Percentiles rank a stretch among this genome's conserved stretches.
Conservation (phyloP, 2,329 filamentous ascomycete genomes). For the Aureobasidium sp. region DNA sequence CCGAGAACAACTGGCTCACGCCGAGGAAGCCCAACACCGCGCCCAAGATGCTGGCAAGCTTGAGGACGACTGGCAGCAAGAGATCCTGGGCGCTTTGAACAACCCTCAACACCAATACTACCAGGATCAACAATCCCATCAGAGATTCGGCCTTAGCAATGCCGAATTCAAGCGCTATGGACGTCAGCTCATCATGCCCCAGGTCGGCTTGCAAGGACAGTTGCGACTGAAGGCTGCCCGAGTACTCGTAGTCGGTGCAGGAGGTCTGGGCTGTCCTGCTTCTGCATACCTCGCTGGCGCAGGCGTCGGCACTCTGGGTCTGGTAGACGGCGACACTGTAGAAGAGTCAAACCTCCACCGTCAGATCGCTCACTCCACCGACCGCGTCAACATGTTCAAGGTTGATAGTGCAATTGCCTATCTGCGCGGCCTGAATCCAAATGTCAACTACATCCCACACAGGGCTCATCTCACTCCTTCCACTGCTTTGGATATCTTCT, state of each 20-base stretch:
- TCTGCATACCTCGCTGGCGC: constrained; percentile 88
- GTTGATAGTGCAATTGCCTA: constrained; percentile 60
- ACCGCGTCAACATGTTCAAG: constrained; percentile 66
- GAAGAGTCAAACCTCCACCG: constrained; percentile 89
- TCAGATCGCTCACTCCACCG: constrained; percentile 73
- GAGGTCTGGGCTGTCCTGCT: constrained; percentile 86
- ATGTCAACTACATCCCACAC: constrained; percentile 58
- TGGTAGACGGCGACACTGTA: constrained; percentile 83
- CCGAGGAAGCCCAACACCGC: constrained; percentile 31
- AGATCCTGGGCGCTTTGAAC: constrained; percentile 31
- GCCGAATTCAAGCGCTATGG: constrained; percentile 84
- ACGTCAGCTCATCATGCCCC: constrained; percentile 80
- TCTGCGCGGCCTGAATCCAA: constrained; percentile 56
- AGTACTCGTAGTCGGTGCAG: constrained; percentile 78
- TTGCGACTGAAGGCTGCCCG: constrained; percentile 61
- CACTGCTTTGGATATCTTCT: constrained; percentile 61
- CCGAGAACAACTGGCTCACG: constrained; percentile 36
- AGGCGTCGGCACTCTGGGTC: constrained; percentile 73
- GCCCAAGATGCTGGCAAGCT: constrained; percentile 15
- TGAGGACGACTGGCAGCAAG: constrained; percentile 35
- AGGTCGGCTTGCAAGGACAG: constrained; percentile 73
- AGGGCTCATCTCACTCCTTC: constrained; percentile 58
- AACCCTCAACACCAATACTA: constrained; percentile 21
- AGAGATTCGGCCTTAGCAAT: constrained; percentile 44
- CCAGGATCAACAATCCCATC: background rate